A percentile compares a stretch with the other conserved stretches of the same genome.
phyloP scores from a whole-genome alignment of 768 basidiomycete species.

The Leucocoprinus sp. region DNA sequence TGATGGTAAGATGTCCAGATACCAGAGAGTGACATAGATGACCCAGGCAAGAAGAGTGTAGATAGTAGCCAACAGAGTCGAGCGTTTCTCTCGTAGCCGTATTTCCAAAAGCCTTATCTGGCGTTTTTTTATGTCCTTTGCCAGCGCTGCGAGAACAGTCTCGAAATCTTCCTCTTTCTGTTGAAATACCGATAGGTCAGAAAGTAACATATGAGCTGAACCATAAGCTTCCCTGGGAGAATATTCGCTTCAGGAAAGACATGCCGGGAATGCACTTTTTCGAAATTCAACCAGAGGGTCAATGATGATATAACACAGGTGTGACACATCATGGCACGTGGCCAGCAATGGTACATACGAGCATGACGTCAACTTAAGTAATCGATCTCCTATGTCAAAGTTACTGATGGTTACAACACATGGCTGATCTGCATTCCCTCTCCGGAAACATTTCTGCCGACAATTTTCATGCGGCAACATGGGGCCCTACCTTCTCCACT shows the following conservation, averaged over 20 bases:
- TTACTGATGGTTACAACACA: too few species aligned
- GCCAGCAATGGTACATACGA: too few species aligned
- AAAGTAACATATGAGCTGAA: background rate
- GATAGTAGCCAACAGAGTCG: conserved; percentile 68
- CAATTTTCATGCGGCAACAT: too few species aligned
- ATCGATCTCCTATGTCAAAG: too few species aligned
- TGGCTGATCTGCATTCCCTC: too few species aligned
- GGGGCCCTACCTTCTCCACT: too few species aligned
- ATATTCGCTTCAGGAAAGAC: conserved; percentile 23
- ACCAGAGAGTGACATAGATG: conserved; percentile 68
- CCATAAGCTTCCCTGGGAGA: conserved; percentile 20
- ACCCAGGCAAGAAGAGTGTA: conserved; percentile 74
- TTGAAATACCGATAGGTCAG: conserved; percentile 19
- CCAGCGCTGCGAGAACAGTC: conserved; percentile 57
- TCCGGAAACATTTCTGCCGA: too few species aligned
- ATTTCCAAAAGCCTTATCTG: conserved; percentile 74
- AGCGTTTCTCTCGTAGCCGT: conserved; percentile 73
- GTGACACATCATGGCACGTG: conserved; percentile 8
- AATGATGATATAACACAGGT: background rate
- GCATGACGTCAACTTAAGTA: too few species aligned
- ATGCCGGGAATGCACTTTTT: conserved; percentile 10
- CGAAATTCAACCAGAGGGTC: too few species aligned
- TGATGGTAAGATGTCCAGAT: conserved; percentile 46
- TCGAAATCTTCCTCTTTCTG: conserved; percentile 70
- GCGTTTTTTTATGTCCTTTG: conserved; percentile 62